These are phyloP conservation scores for Prunus mongolica DNA, from an alignment of 306 rosid species.

Conservation along the genomic window DNA sequence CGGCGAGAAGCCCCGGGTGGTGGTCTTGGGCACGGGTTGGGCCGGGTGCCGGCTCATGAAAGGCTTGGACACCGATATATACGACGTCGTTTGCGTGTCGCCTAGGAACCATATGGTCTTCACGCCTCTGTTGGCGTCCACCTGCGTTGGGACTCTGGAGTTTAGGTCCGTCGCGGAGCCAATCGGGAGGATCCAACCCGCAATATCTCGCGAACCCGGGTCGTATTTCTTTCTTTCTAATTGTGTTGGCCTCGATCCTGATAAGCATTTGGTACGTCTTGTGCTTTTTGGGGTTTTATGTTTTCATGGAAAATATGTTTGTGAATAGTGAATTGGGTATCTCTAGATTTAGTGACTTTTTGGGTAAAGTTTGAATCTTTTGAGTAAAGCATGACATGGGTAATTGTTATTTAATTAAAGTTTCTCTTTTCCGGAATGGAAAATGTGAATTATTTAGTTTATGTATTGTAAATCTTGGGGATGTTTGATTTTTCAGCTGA, in stretches of 20 bases:
- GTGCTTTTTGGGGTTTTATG: neutral
- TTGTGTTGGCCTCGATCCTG: slow-evolving; percentile 47
- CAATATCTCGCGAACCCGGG: slow-evolving; percentile 79
- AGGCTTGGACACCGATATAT: slow-evolving; percentile 54
- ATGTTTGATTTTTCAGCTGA: neutral
- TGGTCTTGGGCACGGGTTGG: slow-evolving; percentile 91
- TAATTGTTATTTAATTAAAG: neutral
- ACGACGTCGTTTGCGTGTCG: slow-evolving; percentile 92
- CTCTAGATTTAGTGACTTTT: neutral
- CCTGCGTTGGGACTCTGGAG: slow-evolving; percentile 95
- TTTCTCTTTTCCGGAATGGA: neutral
- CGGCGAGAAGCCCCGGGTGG: slow-evolving; percentile 85
- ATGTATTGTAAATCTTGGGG: neutral
- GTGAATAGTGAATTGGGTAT: neutral
- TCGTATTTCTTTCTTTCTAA: slow-evolving; percentile 88
- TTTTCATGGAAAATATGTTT: neutral
- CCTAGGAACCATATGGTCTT: slow-evolving; percentile 98
- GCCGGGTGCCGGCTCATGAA: slow-evolving; percentile 91
- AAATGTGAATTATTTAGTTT: neutral
- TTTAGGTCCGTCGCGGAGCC: slow-evolving; percentile 94
- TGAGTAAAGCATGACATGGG: neutral
- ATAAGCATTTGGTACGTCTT: slow-evolving; percentile 53
- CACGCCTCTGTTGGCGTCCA: slow-evolving; percentile 93
- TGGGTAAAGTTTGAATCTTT: neutral
- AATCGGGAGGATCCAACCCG: slow-evolving; percentile 80